Conservation (phyloP, 495 filamentous ascomycete species). For the Astrothelium subdiscretum region DNA sequence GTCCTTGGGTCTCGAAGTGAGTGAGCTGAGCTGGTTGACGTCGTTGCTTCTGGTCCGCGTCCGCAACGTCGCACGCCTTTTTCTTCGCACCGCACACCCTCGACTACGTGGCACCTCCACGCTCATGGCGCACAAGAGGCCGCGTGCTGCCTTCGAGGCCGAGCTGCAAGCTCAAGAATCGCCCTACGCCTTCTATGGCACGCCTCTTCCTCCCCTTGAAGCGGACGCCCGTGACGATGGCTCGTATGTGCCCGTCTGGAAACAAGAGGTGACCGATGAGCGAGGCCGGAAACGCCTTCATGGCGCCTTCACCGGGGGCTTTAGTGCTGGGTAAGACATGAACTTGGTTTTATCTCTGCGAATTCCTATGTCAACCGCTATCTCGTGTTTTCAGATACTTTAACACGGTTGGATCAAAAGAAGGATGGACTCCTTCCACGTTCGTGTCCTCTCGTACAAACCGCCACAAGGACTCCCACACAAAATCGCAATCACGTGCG, state of each 20-base stretch:
- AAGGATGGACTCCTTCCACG: constrained; percentile 87
- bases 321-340: constrained; percentile 71
- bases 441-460: constrained; percentile 85
- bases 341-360: constrained; percentile 10
- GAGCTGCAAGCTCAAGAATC: constrained; percentile 62
- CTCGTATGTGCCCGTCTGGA: constrained; percentile 89
- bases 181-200: constrained; percentile 75
- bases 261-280: constrained; percentile 94
- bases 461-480: constrained; percentile 54
- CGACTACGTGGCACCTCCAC: neutral
- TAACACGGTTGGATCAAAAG: constrained; percentile 95
- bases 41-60: neutral
- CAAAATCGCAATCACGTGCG: constrained; percentile 36
- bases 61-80: neutral
- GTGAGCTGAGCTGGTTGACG: neutral
- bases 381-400: constrained; percentile 59
- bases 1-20: neutral
- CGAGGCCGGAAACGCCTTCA: constrained; percentile 82
- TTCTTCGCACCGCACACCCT: too few relatives aligned
- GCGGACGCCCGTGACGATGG: constrained; percentile 76
- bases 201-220: constrained; percentile 72
- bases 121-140: constrained; percentile 60
- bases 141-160: constrained; percentile 64
- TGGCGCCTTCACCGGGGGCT: constrained; percentile 94
- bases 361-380: constrained; percentile 14